Base-by-base conservation (phyloP, 768 basidiomycete genomes). In the Rhodotorula diobovata region DNA sequence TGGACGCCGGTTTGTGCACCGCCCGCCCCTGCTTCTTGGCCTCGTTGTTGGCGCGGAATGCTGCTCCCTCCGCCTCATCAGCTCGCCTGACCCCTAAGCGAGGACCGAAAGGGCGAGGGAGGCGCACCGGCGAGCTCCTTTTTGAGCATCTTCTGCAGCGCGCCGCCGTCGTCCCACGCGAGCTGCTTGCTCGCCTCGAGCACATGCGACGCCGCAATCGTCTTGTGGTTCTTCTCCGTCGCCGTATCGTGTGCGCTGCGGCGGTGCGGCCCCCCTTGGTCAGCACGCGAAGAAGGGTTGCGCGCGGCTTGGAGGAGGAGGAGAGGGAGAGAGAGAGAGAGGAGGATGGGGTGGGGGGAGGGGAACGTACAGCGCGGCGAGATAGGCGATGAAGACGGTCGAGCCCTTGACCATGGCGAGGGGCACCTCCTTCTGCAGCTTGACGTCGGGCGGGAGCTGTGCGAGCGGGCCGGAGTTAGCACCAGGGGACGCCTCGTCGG, bases 361-460 rank as follows among this genome's bases (percentile, higher is more conserved):
- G 21, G 28, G 30, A 28, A 59, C 72, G n/a, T 15, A 71, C 34
- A 63, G 82, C 88, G 75, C 79, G 89, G 94, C 89, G 15, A 98
- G 83, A 76, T 93, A 95, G 80, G 90, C 94, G 75, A 99, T 93
- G 80, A 97, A 98, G 62, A 97, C 89, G 0, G 94, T 94, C 8
- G 93, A 91, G 41, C 89, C 89, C 79, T 93, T 93, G 23, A 90
- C 84, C 18, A 96, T 83, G 21, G 92, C 90, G 2, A 90, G 79
- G 0, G 93, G 87, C 0, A 90, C 90, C 68, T 97, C 95, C 72
- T 93, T 95, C 76, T 93, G 90, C 66, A 96, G 80, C 78, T 95
- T 95, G 21, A 88, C 85, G 75, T 87, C 88, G 0, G 91, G 88
- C 12, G 92, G 91, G 7, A 95, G 82, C 93, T 94, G 67, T 25